Evolutionary conservation across 768 basidiomycete species (phyloP), one percentile per base, ranked within the genome.

Genomic region (Agaricus sinodeliciosus): DNA sequence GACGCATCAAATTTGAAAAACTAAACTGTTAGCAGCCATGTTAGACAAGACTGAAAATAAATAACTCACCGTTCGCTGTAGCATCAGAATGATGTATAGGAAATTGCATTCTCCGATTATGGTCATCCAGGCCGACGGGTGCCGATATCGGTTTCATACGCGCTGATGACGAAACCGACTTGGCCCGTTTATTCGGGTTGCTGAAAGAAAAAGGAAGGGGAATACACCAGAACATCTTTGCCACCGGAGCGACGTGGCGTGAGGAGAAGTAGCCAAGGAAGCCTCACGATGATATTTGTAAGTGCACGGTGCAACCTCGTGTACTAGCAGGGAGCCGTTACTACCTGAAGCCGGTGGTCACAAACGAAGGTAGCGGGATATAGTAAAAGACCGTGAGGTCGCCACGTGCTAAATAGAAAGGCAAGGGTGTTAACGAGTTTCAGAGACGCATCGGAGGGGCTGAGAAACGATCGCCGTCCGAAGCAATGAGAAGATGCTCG

Each of bases 221-320:
- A 46, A 67, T 57, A 57, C 63, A 69, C 61, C 60, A 65, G 25
- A 62, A 60, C 68, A 72, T 71, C 60, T 58, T 62, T 57, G 55
- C 57, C 55, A 48, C 56, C 51, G 54, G 54, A 55, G 58, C 55
- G 51, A 47, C 31, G 45, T 53, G 52, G 52, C 44, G 45, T 40
- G 19, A 39, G 52, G 52, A 19, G 31, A 36, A 25, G 16, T 11
- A 26, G 26, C n/a, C 28, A 48, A 40, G 9, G 45, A 12, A 26
- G 40, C 11, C 28, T 41, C 48, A 54, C 48, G 45, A 54, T 37
- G 40, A 48, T 54, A 54, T 54, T 36, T 56, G 43, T 43, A 44
- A 37, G 48, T 49, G 63, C 71, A 73, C 67, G 71, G 71, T 69
- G 71, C 69, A 61, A 53, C 71, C 69, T 72, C 71, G 67, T 72